Conservation (phyloP, 2,329 filamentous ascomycete species). For the Pyrenophora tritici-repentis region DNA sequence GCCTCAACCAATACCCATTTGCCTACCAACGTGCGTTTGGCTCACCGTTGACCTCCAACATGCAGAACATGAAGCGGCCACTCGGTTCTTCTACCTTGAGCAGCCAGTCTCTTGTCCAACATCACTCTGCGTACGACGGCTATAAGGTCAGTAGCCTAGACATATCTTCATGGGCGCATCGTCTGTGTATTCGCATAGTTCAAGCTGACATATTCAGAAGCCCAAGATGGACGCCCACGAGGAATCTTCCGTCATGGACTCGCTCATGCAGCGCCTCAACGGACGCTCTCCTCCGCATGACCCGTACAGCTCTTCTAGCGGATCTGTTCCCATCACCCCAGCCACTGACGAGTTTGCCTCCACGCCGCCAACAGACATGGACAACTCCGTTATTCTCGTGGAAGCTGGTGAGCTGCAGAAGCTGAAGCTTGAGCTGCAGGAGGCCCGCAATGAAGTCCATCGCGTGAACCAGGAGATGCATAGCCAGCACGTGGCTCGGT, state of each 20-base stretch:
- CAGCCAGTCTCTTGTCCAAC: slow-evolving; percentile 34
- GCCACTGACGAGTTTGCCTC: slow-evolving; percentile 60
- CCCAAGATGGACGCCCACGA: slow-evolving; percentile 52
- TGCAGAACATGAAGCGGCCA: slow-evolving; percentile 48
- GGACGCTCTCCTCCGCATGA: slow-evolving; percentile 53
- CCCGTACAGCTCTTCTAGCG: slow-evolving; percentile 65
- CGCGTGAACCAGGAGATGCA: slow-evolving; percentile 74
- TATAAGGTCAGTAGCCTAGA: slow-evolving; percentile 38
- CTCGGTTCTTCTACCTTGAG: slow-evolving; percentile 45
- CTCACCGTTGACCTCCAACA: slow-evolving; percentile 41
- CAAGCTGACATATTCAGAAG: slow-evolving; percentile 51
- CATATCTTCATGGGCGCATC: neutral
- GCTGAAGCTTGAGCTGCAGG: slow-evolving; percentile 72
- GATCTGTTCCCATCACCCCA: slow-evolving; percentile 67
- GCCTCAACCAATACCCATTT: slow-evolving; percentile 28
- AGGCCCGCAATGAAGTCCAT: slow-evolving; percentile 71
- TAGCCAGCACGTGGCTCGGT: slow-evolving; percentile 65
- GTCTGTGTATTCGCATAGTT: neutral
- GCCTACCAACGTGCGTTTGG: slow-evolving; percentile 24
- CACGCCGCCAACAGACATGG: slow-evolving; percentile 34
- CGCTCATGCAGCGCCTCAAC: slow-evolving; percentile 73
- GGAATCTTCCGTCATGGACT: slow-evolving; percentile 56
- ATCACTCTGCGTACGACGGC: slow-evolving; percentile 26
- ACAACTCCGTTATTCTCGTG: slow-evolving; percentile 34
- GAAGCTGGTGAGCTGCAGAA: slow-evolving; percentile 66